Conservation (phyloP, 768 basidiomycete species). For the Suillus alpinus region DNA sequence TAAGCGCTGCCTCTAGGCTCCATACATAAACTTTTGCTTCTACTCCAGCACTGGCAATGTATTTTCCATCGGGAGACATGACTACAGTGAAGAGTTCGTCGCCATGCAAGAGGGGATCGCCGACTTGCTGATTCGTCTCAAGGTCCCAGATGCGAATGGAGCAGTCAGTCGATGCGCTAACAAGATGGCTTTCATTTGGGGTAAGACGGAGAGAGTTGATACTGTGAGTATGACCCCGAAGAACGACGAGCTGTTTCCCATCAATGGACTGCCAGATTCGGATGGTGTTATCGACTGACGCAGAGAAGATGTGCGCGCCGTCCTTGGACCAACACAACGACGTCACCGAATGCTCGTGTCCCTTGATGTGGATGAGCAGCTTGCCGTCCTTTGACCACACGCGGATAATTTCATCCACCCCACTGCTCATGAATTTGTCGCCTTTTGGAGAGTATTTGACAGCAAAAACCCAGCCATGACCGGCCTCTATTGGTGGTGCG, state of each 20-base stretch:
- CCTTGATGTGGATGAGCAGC: neutral
- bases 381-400: neutral
- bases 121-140: no score
- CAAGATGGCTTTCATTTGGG: no score
- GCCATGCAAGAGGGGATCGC: no score
- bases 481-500: neutral
- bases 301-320: neutral
- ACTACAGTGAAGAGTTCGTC: no score
- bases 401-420: neutral
- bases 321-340: neutral
- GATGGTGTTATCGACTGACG: accelerated
- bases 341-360: accelerated
- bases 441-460: neutral
- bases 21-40: constrained; percentile 78
- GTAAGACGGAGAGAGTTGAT: neutral
- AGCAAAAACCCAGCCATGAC: neutral
- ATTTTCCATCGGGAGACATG: constrained; percentile 71
- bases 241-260: neutral
- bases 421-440: neutral
- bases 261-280: neutral
- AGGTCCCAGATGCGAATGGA: no score
- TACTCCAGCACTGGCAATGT: constrained; percentile 77
- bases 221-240: neutral
- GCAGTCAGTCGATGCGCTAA: no score
- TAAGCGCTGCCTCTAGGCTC: constrained; percentile 50